These are phyloP conservation scores for Wickerhamiella azymoides DNA, from an alignment of 805 yeast genomes.

Conservation along the genomic window DNA sequence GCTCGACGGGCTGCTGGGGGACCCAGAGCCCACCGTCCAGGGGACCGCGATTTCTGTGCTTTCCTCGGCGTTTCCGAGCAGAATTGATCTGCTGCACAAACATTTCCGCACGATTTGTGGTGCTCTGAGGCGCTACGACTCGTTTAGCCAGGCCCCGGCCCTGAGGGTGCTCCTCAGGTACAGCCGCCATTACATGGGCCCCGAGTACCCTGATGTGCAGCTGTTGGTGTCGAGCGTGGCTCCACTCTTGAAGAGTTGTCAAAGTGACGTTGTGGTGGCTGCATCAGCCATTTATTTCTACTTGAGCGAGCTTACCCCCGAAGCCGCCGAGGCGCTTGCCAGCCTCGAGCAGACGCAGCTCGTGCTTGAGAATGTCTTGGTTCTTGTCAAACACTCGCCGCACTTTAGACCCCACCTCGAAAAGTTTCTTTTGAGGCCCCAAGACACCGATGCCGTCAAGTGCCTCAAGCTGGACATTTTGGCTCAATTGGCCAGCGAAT, in stretches of 20 bases:
- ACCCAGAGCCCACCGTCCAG: constrained; percentile 51
- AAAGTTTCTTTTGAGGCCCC: constrained; percentile 40
- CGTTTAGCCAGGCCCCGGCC: constrained; percentile 50
- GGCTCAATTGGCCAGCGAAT: background rate
- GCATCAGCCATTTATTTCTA: constrained; percentile 42
- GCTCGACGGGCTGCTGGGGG: constrained; percentile 45
- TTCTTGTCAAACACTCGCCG: constrained; percentile 27
- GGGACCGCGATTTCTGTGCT: constrained; percentile 52
- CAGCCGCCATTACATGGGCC: constrained; percentile 44
- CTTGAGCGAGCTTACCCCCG: constrained; percentile 40
- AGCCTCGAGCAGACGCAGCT: constrained; percentile 29
- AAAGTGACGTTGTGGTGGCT: constrained; percentile 49
- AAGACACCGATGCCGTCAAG: constrained; percentile 35
- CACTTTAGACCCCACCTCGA: constrained; percentile 22
- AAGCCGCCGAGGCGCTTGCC: constrained; percentile 38
- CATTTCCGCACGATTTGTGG: constrained; percentile 46
- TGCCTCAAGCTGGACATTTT: constrained; percentile 38
- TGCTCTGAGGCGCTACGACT: constrained; percentile 42
- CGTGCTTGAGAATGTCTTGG: constrained; percentile 36
- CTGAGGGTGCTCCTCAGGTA: constrained; percentile 57
- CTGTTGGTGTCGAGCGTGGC: constrained; percentile 37
- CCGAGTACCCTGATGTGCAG: constrained; percentile 43
- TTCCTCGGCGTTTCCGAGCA: constrained; percentile 38
- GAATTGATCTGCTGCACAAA: constrained; percentile 56
- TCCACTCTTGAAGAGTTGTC: constrained; percentile 36